These are phyloP conservation scores for Phoenix dactylifera DNA, from an alignment of 176 grass and related monocot species.

Conservation along the genomic window DNA sequence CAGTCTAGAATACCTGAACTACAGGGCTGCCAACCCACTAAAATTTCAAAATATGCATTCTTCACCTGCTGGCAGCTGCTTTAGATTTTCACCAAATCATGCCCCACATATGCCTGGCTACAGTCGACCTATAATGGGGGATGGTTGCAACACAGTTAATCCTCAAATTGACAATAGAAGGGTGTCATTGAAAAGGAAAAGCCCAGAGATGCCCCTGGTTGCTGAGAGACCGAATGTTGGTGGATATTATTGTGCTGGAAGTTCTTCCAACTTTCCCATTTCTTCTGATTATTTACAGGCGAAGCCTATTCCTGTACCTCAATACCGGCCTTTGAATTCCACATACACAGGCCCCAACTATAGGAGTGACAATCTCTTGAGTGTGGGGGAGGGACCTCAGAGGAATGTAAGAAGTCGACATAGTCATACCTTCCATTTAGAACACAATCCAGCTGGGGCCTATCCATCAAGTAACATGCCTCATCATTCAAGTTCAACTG, in stretches of 20 bases:
- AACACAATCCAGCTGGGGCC: slow-evolving; percentile 22
- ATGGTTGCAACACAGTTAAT: too few relatives aligned
- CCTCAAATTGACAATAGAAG: slow-evolving; percentile 19
- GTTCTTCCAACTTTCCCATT: slow-evolving; percentile 38
- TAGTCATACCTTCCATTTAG: slow-evolving; percentile 13
- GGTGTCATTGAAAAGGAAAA: slow-evolving; percentile 37
- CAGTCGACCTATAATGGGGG: too few relatives aligned
- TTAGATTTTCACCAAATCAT: too few relatives aligned
- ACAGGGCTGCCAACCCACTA: too few relatives aligned
- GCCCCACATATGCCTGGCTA: too few relatives aligned
- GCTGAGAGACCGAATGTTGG: slow-evolving; percentile 17
- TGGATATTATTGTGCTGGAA: slow-evolving; percentile 31
- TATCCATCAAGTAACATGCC: slow-evolving; percentile 17
- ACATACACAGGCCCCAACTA: slow-evolving; percentile 23
- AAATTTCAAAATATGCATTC: too few relatives aligned
- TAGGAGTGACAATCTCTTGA: slow-evolving; percentile 20
- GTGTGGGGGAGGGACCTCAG: slow-evolving; percentile 31
- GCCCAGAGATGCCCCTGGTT: slow-evolving; percentile 5
- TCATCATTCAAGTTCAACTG: not conserved
- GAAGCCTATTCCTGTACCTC: slow-evolving; percentile 19
- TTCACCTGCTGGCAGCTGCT: too few relatives aligned
- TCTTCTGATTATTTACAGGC: slow-evolving; percentile 23
- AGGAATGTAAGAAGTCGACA: slow-evolving; percentile 60
- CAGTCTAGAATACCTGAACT: too few relatives aligned
- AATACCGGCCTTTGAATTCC: slow-evolving; percentile 19